Base-by-base conservation (phyloP, 2,329 filamentous ascomycete genomes). In the Colletotrichum eleusines region DNA sequence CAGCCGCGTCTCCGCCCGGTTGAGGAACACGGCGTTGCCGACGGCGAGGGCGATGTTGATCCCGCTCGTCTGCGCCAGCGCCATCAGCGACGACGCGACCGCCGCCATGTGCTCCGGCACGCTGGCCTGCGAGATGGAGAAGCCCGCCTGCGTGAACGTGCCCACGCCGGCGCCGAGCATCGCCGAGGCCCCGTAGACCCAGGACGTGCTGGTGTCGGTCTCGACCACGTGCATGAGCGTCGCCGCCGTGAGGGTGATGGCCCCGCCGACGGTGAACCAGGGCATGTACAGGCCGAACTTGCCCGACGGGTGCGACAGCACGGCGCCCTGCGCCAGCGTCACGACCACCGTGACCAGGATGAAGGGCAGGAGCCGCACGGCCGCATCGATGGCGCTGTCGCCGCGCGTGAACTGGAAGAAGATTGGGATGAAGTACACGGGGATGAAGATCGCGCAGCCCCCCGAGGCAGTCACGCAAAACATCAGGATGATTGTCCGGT, bases 361-460 rank as follows among this genome's bases (percentile, higher is more conserved):
- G 61, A 83, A 79, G 0, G 84, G 82, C 8, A 86, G 74, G 1
- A 85, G 75, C 12, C 80, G 76, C 0, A 84, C 78, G 0, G 76
- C 83, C 12, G 83, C 79, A 18, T 80, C 69, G 3, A 86, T 74
- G 0, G 83, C 77, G 0, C 73, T 76, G 1, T 86, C 84, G 8
- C 80, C 80, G 2, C 77, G 77, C 3, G 80, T 80, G 74, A 86
- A 87, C 70, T 85, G 81, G 76, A 87, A 87, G 76, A 81, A 86
- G 7, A 87, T 75, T 0, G 85, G 85, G 20, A 87, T 82, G 74
- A 83, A 87, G 75, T 86, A 87, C 28, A 84, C 74, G 33, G 74
- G 69, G 6, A 78, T 67, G 53, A 75, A 78, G 31, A 74, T 69
- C 12, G 63, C 69, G 5, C 48, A 72, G 12, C 69, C 66, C 2